Conservation (phyloP, 345 rosid genomes). For the Salix suchowensis region DNA sequence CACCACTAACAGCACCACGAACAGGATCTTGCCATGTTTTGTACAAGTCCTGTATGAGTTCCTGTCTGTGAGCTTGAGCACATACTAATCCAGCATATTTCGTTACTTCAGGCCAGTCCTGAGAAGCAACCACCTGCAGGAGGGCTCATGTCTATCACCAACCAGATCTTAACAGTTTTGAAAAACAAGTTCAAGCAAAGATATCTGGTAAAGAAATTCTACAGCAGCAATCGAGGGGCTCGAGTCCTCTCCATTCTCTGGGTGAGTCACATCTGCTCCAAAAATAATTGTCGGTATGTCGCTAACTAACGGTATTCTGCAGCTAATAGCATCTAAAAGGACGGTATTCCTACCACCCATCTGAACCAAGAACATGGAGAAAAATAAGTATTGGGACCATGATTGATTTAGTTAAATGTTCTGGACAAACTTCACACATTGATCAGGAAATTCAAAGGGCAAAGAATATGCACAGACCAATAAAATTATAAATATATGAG, state of each 20-base stretch:
- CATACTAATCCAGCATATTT: slow-evolving; percentile 97
- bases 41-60: slow-evolving; percentile 94
- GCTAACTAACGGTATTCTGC: slow-evolving; percentile 92
- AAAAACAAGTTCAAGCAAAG: background rate
- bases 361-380: slow-evolving; percentile 37
- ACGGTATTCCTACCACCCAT: slow-evolving; percentile 99
- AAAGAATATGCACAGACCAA: background rate
- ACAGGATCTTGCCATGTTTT: slow-evolving; percentile 99
- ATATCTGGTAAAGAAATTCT: slow-evolving; percentile 16
- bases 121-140: slow-evolving; percentile 93
- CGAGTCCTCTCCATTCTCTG: slow-evolving; percentile 98
- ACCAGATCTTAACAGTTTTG: background rate
- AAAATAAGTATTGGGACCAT: background rate
- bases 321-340: slow-evolving; percentile 92
- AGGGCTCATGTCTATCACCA: slow-evolving; percentile 15
- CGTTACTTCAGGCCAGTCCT: slow-evolving; percentile 99
- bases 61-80: slow-evolving; percentile 99
- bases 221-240: slow-evolving; percentile 99
- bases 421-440: background rate
- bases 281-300: slow-evolving; percentile 97
- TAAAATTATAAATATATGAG: too few species aligned
- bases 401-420: background rate
- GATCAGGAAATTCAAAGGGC: background rate
- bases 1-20: slow-evolving; percentile 91
- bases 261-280: slow-evolving; percentile 98